Evolutionary conservation across 768 basidiomycete genomes (phyloP).

Genomic region (Leccinum olivaceopallidum): DNA sequence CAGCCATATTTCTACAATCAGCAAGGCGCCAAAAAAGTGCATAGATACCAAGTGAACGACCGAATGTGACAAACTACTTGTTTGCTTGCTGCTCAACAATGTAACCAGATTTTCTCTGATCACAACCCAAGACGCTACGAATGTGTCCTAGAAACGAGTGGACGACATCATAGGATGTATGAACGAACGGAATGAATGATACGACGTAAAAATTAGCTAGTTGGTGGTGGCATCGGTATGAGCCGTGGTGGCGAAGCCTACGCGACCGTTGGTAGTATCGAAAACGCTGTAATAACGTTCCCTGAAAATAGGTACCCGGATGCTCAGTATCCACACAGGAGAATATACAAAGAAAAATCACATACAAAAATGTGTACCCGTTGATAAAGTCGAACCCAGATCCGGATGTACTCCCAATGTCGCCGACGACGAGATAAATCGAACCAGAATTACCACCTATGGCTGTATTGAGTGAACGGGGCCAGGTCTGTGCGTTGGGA

Average conservation of each 20-base stretch:
- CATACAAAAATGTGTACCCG: conserved; percentile 21
- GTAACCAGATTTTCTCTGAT: neutral
- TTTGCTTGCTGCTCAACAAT: neutral
- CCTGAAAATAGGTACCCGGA: conserved; percentile 5
- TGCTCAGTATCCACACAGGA: neutral
- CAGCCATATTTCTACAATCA: too few relatives aligned
- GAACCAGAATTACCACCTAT: conserved; percentile 27
- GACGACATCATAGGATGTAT: neutral
- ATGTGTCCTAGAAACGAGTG: neutral
- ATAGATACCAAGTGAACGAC: neutral
- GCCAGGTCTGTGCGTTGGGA: conserved; percentile 37
- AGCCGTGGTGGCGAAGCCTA: conserved; percentile 11
- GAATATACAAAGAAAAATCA: neutral
- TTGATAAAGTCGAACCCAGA: conserved; percentile 26
- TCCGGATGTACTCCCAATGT: conserved; percentile 18
- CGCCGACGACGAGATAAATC: conserved; percentile 34
- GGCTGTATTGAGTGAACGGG: conserved; percentile 30
- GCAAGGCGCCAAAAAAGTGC: too few relatives aligned
- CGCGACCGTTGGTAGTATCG: conserved; percentile 6
- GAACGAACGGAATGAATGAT: neutral
- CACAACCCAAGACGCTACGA: neutral
- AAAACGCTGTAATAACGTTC: conserved; percentile 45
- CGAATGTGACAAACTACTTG: neutral
- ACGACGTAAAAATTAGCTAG: neutral
- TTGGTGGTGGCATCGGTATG: conserved; percentile 2